phyloP scores from a whole-genome alignment of 2,329 filamentous ascomycete genomes.

The Talaromyces marneffei region DNA sequence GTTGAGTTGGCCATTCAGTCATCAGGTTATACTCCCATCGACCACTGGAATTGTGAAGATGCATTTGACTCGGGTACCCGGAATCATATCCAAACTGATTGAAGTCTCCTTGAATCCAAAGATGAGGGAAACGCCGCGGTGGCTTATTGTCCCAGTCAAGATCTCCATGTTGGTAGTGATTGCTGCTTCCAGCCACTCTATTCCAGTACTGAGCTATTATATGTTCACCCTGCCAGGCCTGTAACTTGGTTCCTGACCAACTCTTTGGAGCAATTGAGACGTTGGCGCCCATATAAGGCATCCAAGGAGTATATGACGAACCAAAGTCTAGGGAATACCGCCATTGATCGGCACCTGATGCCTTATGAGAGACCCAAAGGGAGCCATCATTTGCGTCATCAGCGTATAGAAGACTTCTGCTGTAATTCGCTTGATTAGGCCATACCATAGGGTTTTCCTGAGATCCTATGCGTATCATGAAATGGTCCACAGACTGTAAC shows the following conservation, averaged over 20 bases:
- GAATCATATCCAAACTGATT: conserved; percentile 56
- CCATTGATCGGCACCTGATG: conserved; percentile 54
- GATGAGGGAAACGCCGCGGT: conserved; percentile 50
- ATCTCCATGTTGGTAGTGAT: conserved; percentile 53
- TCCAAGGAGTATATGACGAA: conserved; percentile 52
- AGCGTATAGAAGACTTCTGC: conserved; percentile 37
- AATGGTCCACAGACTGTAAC: conserved; percentile 45
- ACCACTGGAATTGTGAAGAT: conserved; percentile 33
- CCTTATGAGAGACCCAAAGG: conserved; percentile 48
- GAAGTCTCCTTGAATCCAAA: conserved; percentile 53
- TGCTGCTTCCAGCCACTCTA: conserved; percentile 48
- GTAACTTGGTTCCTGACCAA: conserved; percentile 49
- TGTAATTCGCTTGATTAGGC: conserved; percentile 50
- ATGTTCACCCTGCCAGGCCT: conserved; percentile 54
- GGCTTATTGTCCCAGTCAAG: conserved; percentile 31
- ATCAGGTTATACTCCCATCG: conserved; percentile 53
- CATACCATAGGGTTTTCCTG: conserved; percentile 52
- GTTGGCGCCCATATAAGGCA: conserved; percentile 44
- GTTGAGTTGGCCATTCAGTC: conserved; percentile 53
- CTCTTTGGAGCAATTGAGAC: conserved; percentile 38
- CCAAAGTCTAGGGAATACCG: conserved; percentile 55
- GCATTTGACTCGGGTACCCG: conserved; percentile 48
- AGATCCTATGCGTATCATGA: conserved; percentile 53
- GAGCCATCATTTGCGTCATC: conserved; percentile 27
- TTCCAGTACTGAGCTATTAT: conserved; percentile 58